Conservation (phyloP, 2,329 filamentous ascomycete genomes). For the Ilyonectria mors-panacis region DNA sequence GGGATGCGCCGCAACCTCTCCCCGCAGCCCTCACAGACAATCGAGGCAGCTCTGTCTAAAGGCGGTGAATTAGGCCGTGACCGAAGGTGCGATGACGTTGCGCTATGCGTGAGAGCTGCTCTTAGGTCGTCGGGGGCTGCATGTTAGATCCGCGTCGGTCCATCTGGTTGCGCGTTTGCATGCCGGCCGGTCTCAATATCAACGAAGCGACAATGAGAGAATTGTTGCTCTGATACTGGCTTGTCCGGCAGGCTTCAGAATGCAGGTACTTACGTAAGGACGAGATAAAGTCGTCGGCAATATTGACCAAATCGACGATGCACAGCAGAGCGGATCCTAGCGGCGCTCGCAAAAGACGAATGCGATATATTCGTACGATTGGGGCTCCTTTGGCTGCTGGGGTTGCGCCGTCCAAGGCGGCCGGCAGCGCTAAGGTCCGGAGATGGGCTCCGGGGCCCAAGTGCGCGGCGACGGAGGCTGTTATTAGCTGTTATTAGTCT, state of each 20-base stretch:
- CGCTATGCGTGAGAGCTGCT: not conserved
- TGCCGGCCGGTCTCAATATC: not conserved
- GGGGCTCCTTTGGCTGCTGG: not conserved
- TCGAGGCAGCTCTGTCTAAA: constrained; percentile 7
- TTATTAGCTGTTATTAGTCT: too few species aligned
- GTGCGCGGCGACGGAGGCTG: constrained; percentile 18
- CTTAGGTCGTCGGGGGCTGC: not conserved
- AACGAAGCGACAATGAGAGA: not conserved
- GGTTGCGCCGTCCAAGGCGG: not conserved
- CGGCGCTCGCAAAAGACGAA: not conserved
- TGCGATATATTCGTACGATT: constrained; percentile 1
- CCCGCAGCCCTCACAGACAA: constrained; percentile 9
- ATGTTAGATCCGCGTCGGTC: not conserved
- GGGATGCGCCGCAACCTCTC: not conserved
- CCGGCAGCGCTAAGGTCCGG: constrained; percentile 18
- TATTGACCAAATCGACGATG: not conserved
- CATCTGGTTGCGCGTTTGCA: too few species aligned
- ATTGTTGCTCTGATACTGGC: not conserved
- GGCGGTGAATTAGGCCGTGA: constrained; percentile 23
- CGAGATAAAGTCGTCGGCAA: not conserved
- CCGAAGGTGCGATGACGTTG: not conserved
- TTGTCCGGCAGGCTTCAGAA: not conserved
- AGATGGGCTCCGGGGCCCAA: constrained; percentile 14
- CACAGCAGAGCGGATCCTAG: not conserved
- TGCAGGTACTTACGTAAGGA: not conserved